Evolutionary conservation across 2,329 filamentous ascomycete species (phyloP).

Genomic region (Cladophialophora exuberans): DNA sequence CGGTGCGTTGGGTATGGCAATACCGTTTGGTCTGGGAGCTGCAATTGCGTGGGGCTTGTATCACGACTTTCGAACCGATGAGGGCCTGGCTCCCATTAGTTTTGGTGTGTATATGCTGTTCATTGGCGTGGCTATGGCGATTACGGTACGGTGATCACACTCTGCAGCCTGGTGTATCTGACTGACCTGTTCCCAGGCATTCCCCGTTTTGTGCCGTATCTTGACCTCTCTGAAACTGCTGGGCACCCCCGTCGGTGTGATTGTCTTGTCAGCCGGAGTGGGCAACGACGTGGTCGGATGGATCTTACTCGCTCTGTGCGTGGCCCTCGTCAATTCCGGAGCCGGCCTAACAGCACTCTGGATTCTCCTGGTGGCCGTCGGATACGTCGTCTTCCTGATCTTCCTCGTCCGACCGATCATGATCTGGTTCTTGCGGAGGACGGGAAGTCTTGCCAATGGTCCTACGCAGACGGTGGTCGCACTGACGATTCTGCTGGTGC

Average conservation of each 20-base stretch:
- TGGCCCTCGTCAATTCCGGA: conserved; percentile 87
- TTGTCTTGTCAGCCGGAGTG: conserved; percentile 86
- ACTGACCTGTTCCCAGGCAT: conserved; percentile 52
- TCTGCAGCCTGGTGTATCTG: neutral
- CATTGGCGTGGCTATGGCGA: conserved; percentile 89
- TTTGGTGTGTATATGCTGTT: conserved; percentile 73
- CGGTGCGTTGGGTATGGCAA: conserved; percentile 74
- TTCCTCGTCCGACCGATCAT: conserved; percentile 75
- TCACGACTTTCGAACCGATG: conserved; percentile 67
- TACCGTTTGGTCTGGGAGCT: conserved; percentile 81
- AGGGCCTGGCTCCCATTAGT: conserved; percentile 58
- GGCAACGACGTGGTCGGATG: conserved; percentile 91
- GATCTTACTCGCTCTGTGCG: conserved; percentile 90
- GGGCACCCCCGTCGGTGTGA: conserved; percentile 79
- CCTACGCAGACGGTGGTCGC: conserved; percentile 84
- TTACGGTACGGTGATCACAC: conserved; percentile 64
- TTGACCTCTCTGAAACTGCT: conserved; percentile 88
- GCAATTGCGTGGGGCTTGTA: conserved; percentile 82
- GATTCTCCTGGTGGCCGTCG: conserved; percentile 75
- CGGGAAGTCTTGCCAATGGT: conserved; percentile 80
- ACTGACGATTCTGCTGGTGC: conserved; percentile 76
- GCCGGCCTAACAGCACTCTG: conserved; percentile 81
- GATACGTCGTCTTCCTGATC: conserved; percentile 75
- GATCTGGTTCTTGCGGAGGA: conserved; percentile 71
- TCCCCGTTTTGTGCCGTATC: conserved; percentile 92